phyloP scores from a whole-genome alignment of 805 yeast species.

The Metschnikowia koreensis region DNA sequence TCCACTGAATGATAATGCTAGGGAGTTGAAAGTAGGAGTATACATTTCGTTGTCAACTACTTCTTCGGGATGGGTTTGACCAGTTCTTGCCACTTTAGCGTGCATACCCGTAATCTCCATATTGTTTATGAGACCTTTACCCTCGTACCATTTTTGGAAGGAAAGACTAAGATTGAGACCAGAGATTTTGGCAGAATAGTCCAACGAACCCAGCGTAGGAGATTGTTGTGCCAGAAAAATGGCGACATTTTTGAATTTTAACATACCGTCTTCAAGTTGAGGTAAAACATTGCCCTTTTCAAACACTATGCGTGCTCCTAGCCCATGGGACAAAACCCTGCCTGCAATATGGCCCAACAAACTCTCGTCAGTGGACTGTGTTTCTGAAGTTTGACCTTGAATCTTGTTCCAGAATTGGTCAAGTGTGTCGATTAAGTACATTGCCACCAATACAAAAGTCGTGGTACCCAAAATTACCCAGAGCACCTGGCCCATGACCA shows the following conservation, averaged over 20 bases:
- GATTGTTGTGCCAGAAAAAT: slow-evolving; percentile 13
- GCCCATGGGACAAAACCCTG: slow-evolving; percentile 38
- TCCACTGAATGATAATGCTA: slow-evolving; percentile 22
- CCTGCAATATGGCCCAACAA: slow-evolving; percentile 35
- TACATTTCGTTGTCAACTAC: slow-evolving; percentile 28
- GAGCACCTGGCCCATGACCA: slow-evolving; percentile 54
- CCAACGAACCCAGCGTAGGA: slow-evolving; percentile 14
- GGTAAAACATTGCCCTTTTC: slow-evolving; percentile 40
- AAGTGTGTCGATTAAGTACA: slow-evolving; percentile 43
- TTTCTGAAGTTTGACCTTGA: slow-evolving; percentile 17
- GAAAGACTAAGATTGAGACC: slow-evolving; percentile 46
- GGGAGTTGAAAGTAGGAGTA: slow-evolving; percentile 24
- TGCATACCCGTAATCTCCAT: slow-evolving; percentile 48
- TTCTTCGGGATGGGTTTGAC: not conserved
- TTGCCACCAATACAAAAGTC: slow-evolving; percentile 48
- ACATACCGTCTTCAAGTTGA: slow-evolving; percentile 48
- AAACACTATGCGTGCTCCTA: slow-evolving; percentile 37
- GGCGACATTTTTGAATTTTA: slow-evolving; percentile 44
- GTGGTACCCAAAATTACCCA: slow-evolving; percentile 60
- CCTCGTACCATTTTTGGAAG: slow-evolving; percentile 55
- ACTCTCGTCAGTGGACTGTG: slow-evolving; percentile 19
- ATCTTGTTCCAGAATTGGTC: slow-evolving; percentile 27
- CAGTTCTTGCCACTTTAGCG: slow-evolving; percentile 31
- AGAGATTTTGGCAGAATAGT: slow-evolving; percentile 39
- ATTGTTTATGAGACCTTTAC: slow-evolving; percentile 50